Conservation (phyloP, 768 basidiomycete genomes). For the Mycena rosella region DNA sequence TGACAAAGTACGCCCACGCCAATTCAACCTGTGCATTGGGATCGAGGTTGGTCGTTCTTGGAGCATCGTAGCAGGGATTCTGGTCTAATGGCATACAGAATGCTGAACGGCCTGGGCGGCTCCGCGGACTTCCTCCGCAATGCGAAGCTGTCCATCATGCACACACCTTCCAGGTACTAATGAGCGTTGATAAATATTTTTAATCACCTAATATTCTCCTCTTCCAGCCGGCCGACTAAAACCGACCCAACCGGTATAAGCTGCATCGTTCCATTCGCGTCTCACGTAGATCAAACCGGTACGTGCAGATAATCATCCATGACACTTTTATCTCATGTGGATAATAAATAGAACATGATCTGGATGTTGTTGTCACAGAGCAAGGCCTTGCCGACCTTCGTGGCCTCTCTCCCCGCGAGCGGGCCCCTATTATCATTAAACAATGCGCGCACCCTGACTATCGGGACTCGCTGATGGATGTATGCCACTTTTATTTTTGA, state of each 20-base stretch:
- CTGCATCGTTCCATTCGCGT: constrained; percentile 63
- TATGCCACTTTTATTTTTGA: constrained; percentile 36
- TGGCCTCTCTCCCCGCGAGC: constrained; percentile 59
- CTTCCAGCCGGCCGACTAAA: constrained; percentile 56
- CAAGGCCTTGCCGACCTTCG: constrained; percentile 64
- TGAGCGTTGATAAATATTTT: not conserved
- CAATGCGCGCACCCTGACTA: constrained; percentile 65
- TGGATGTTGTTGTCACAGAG: constrained; percentile 62
- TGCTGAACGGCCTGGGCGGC: constrained; percentile 64
- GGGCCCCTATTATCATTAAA: constrained; percentile 60
- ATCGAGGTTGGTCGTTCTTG: constrained; percentile 43
- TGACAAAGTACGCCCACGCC: constrained; percentile 58
- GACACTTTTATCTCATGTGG: not conserved
- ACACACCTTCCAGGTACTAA: constrained; percentile 59
- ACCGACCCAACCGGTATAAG: constrained; percentile 63
- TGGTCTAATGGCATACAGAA: constrained; percentile 39
- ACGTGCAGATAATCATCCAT: constrained; percentile 21
- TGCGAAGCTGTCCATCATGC: constrained; percentile 65
- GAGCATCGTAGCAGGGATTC: not conserved
- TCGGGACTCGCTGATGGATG: constrained; percentile 54
- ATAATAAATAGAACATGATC: constrained; percentile 54
- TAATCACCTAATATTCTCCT: not conserved
- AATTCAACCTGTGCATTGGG: constrained; percentile 66
- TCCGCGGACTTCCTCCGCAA: constrained; percentile 63
- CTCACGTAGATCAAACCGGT: constrained; percentile 64